Conservation (phyloP, 1,284 basidiomycete genomes). For the Irpex lacteus region DNA sequence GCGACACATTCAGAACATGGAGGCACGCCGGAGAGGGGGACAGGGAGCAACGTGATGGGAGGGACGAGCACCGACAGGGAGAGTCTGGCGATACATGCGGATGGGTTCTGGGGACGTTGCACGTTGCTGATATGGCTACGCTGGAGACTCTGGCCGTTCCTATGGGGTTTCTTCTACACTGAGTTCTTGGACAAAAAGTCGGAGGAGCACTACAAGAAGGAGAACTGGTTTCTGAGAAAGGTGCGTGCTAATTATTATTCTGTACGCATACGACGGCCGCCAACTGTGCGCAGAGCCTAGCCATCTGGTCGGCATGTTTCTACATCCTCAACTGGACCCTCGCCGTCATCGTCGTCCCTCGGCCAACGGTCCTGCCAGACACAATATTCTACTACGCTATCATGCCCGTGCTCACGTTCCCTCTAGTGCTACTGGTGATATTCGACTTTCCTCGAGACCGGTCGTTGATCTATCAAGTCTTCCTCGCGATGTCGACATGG, state of each 20-base stretch:
- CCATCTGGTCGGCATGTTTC: conserved; percentile 65
- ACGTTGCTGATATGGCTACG: conserved; percentile 33
- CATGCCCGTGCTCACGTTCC: conserved; percentile 39
- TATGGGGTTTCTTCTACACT: conserved; percentile 51
- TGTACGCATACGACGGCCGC: not conserved
- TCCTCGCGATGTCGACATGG: conserved; percentile 55
- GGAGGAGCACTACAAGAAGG: conserved; percentile 54
- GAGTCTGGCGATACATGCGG: conserved; percentile 27
- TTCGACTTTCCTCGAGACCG: conserved; percentile 68
- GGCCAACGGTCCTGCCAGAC: conserved; percentile 46
- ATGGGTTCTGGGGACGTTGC: conserved; percentile 28
- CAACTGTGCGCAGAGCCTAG: conserved; percentile 40
- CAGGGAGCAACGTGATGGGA: conserved; percentile 27
- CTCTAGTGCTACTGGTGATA: conserved; percentile 52
- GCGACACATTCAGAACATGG: conserved; percentile 47
- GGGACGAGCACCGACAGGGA: conserved; percentile 27
- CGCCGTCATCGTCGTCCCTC: conserved; percentile 47
- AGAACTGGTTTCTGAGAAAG: conserved; percentile 52
- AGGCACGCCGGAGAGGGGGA: conserved; percentile 14
- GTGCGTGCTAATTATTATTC: conserved; percentile 22
- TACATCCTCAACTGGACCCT: conserved; percentile 71
- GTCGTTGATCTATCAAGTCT: conserved; percentile 55
- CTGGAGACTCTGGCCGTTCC: conserved; percentile 40
- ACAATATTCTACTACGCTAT: conserved; percentile 64
- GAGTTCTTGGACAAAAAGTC: conserved; percentile 56